These are phyloP conservation scores for Melaleuca quinquenervia DNA, from an alignment of 345 rosid species.

Conservation along the genomic window DNA sequence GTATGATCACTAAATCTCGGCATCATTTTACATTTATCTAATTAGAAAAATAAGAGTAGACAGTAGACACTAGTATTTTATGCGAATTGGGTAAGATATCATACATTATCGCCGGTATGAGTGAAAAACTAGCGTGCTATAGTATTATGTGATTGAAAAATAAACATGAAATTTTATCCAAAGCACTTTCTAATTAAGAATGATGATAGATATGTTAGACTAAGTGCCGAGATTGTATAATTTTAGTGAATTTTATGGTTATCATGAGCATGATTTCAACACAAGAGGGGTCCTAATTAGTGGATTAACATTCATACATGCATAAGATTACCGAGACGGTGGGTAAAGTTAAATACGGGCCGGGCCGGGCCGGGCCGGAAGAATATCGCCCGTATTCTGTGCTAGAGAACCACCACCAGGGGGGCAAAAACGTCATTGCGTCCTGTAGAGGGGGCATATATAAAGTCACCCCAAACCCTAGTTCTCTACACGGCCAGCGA, in stretches of 20 bases:
- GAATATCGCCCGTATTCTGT: not conserved
- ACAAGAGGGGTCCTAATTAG: no score
- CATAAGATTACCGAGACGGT: not conserved
- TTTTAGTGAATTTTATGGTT: no score
- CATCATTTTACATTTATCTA: not conserved
- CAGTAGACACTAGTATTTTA: not conserved
- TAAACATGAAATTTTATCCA: no score
- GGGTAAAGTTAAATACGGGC: not conserved
- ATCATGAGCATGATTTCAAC: no score
- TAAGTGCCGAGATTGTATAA: no score
- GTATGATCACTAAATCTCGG: not conserved
- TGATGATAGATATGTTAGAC: no score
- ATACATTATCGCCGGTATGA: not conserved
- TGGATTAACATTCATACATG: no score
- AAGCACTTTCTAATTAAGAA: no score
- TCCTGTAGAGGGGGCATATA: not conserved
- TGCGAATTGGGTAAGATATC: not conserved
- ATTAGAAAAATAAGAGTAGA: not conserved
- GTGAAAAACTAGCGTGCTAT: not conserved
- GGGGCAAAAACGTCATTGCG: not conserved
- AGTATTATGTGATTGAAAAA: not conserved
- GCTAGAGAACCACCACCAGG: not conserved
- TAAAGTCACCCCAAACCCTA: not conserved
- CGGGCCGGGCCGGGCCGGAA: not conserved
- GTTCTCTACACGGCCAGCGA: not conserved